These are phyloP conservation scores for Leucaena leucocephala DNA, from an alignment of 306 rosid species.

Conservation along the genomic window DNA sequence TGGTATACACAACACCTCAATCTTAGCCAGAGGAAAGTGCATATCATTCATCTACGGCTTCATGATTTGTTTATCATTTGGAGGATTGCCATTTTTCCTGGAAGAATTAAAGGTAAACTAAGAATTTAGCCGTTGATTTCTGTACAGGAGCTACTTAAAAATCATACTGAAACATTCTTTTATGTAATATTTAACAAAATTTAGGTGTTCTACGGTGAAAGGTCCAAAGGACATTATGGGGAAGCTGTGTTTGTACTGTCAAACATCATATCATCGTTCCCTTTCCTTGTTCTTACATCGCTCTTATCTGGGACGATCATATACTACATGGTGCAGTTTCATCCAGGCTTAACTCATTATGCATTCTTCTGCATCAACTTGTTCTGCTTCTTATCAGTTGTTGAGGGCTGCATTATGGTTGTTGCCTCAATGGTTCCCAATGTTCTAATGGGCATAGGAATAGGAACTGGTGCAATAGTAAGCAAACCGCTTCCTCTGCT, in stretches of 20 bases:
- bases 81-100: conserved; percentile 70
- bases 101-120: conserved; percentile 69
- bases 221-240: conserved; percentile 71
- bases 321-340: conserved; percentile 61
- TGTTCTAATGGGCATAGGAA: conserved; percentile 66
- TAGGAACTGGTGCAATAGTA: conserved; percentile 68
- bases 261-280: conserved; percentile 67
- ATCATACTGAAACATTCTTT: neutral
- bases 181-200: neutral
- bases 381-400: conserved; percentile 56
- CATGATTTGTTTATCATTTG: conserved; percentile 75
- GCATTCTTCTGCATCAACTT: conserved; percentile 56
- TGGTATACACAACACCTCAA: conserved; percentile 55
- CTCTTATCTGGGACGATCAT: conserved; percentile 60
- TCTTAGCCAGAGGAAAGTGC: conserved; percentile 65
- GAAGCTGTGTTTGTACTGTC: conserved; percentile 63
- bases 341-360: conserved; percentile 47
- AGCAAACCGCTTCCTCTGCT: conserved; percentile 22
- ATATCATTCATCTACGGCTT: conserved; percentile 67
- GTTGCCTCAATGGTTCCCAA: conserved; percentile 78
- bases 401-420: conserved; percentile 73
- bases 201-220: conserved; percentile 64
- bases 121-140: neutral
- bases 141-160: neutral
- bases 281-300: conserved; percentile 53